Conservation (phyloP, 2,329 filamentous ascomycete genomes). For the Exophiala sp. region DNA sequence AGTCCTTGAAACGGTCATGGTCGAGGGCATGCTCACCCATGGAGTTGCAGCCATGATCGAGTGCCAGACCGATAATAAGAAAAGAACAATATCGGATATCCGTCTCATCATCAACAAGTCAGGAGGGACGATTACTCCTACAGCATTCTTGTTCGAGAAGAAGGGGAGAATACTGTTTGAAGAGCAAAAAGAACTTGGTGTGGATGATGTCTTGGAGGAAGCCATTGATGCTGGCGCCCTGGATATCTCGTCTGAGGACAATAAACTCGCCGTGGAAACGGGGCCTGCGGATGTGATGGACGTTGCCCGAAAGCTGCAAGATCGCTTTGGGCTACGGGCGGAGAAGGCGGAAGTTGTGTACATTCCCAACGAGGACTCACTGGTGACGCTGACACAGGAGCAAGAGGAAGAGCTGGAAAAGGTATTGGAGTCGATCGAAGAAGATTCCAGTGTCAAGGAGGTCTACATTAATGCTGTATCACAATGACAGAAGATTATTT, state of each 20-base stretch:
- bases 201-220: conserved; percentile 69
- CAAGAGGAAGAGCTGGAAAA: conserved; percentile 53
- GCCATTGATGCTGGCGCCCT: conserved; percentile 77
- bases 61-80: conserved; percentile 75
- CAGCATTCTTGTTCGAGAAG: conserved; percentile 77
- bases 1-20: conserved; percentile 54
- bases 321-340: conserved; percentile 60
- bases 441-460: conserved; percentile 67
- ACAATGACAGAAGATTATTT: not conserved
- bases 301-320: conserved; percentile 58
- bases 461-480: conserved; percentile 63
- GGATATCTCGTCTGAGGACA: conserved; percentile 54
- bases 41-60: conserved; percentile 58
- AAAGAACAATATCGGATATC: conserved; percentile 66
- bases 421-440: conserved; percentile 51
- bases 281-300: conserved; percentile 59
- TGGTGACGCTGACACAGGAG: conserved; percentile 55
- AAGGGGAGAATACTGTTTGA: conserved; percentile 69
- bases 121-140: conserved; percentile 65
- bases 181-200: conserved; percentile 46
- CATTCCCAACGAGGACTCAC: conserved; percentile 74
- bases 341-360: conserved; percentile 76
- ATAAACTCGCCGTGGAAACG: conserved; percentile 64
- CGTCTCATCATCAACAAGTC: conserved; percentile 63
- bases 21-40: conserved; percentile 43